Evolutionary conservation across 2,329 filamentous ascomycete genomes (phyloP), one percentile per base, ranked within the genome.

Genomic region (Zymoseptoria passerinii): DNA sequence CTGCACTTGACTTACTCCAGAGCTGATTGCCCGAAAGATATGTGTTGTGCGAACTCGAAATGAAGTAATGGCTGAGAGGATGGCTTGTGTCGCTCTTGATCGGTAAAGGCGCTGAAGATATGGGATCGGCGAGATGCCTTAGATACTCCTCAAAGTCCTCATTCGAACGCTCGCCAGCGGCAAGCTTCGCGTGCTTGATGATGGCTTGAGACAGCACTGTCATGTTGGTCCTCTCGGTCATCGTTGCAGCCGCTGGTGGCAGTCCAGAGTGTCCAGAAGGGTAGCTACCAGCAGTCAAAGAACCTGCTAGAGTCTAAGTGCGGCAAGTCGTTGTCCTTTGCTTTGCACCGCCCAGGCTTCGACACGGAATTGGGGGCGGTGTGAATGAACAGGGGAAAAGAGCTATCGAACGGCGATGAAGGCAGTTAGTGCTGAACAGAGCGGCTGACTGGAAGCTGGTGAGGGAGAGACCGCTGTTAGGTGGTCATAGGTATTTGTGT

Each of bases 41-140:
- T 0, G 92, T 96, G 71, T 96, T 96, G 77, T 96, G 92, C 70
- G 90, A 96, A 65, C 90, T 95, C 62, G 87, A 95, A 71, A 96
- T 92, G 73, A 90, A 96, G 76, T 96, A 96, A 71, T 95, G 90
- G 52, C 87, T 89, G 58, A 95, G 80, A 3, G 90, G 88, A 56
- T 73, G 69, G 18, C 59, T 64, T 2, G 61, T 60, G 54, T 73
- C 70, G 13, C 63, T 48, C n/a, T 63, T 52, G 20, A 65, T 59
- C 8, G 67, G 62, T 51, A 65, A 23, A 5, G 65, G 49, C 10
- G 59, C 60, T 8, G 63, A 62, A 7, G 61, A 58, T 7, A 58
- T 57, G 7, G 63, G 62, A 44, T 62, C 55, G 20, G 58, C 55
- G 9, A 71, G 64, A 62, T 80, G 80, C 51, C 73, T 70, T 35